Conservation (phyloP, 1,284 basidiomycete genomes). For the Trametes polyzona region DNA sequence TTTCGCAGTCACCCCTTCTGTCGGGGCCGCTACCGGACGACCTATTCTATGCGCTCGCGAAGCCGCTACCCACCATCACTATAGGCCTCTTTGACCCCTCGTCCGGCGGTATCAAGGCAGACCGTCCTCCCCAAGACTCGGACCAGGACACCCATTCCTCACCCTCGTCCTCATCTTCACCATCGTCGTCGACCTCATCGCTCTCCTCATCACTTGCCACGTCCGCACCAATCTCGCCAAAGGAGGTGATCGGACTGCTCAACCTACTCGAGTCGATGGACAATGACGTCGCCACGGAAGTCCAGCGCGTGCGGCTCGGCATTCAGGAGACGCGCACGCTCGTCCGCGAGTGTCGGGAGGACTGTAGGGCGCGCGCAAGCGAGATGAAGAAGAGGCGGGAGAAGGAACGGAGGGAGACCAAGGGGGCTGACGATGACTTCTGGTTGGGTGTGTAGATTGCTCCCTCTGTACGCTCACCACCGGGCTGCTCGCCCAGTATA, state of each 20-base stretch:
- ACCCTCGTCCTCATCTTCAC: conserved; percentile 1
- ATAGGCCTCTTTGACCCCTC: conserved; percentile 17
- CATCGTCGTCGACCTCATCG: conserved; percentile 17
- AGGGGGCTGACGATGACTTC: conserved; percentile 36
- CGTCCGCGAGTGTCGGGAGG: conserved; percentile 36
- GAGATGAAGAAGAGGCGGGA: conserved; percentile 27
- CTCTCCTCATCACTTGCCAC: conserved; percentile 5
- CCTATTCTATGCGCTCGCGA: conserved; percentile 27
- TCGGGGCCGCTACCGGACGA: conserved; percentile 30
- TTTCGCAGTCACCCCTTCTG: conserved; percentile 38
- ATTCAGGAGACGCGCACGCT: conserved; percentile 42
- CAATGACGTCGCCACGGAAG: conserved; percentile 42
- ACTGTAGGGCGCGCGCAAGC: conserved; percentile 28
- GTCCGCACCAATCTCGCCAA: conserved; percentile 29
- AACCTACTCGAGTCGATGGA: conserved; percentile 44
- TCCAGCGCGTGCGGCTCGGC: conserved; percentile 41
- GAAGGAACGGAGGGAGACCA: conserved; percentile 33
- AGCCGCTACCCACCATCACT: conserved; percentile 14
- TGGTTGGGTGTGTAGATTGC: conserved; percentile 29
- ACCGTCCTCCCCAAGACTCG: conserved; percentile 1
- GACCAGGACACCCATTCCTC: background rate
- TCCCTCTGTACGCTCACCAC: background rate
- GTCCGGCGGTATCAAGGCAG: conserved; percentile 17
- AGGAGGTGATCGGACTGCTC: conserved; percentile 39
- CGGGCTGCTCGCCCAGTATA: background rate